Base-by-base conservation (phyloP, 2,329 filamentous ascomycete species). In the Fusarium torulosum region DNA sequence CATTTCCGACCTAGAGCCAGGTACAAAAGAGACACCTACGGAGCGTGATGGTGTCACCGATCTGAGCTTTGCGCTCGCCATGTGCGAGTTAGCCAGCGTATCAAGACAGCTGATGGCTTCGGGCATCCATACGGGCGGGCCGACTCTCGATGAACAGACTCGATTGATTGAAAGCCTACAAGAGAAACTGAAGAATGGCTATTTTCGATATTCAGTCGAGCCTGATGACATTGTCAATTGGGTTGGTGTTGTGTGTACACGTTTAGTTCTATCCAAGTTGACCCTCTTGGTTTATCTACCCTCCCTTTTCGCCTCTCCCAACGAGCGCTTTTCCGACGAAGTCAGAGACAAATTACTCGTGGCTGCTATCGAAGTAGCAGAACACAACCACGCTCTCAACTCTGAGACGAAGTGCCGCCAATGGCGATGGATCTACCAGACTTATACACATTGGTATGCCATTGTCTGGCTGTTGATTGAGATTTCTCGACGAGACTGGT, bases 381-480 rank as follows among this genome's bases (percentile, higher is more conserved):
- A 88, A 70, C 86, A 86, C 67, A 86, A 82, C 59, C 82, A 85
- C 63, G 78, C 82, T 1, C 74, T 89, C n/a, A 86, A 85, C 51
- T 76, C 79, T 4, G 84, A 88, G 55, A 75, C 78, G 4, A 78
- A 76, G 17, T 82, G 80, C 53, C 80, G 80, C 11, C 82, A 83
- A 45, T 88, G 84, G 82, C 83, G 84, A 19, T 89, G 86, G 86
- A 76, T 87, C 7, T 88, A 86, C 73, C 83, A 87, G 67, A 86
- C 84, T 0, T 88, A 87, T 71, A 85, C 83, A 1, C 85, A 88
- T 60, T 88, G 86, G 85, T 82, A 88, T 65, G 84, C 86, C 6
- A 81, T 88, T 5, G 84, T 85, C 1, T 88, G 85, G 66, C 77
- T 87, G 1, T 69, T 88, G 27, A 79, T 88, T 14, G 84, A 87